Conservation (phyloP, 2,329 filamentous ascomycete genomes). For the Geosmithia flava region DNA sequence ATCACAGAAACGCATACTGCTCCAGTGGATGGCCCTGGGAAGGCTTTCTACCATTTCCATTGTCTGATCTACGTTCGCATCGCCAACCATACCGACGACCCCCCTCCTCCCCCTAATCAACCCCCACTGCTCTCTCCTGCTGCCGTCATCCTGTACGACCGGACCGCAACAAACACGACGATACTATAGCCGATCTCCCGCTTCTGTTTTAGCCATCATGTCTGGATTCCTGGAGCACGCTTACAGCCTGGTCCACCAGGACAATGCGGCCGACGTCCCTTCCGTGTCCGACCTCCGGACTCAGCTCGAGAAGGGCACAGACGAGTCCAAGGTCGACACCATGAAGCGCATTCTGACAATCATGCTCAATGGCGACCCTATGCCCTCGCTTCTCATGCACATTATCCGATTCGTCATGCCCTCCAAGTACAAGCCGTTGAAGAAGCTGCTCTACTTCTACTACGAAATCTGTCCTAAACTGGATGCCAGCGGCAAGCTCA, state of each 20-base stretch:
- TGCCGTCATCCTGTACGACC: conserved; percentile 11
- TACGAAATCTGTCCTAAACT: conserved; percentile 98
- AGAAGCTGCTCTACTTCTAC: conserved; percentile 98
- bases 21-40: conserved; percentile 16
- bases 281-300: conserved; percentile 82
- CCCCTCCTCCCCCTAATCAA: conserved; percentile 14
- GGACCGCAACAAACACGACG: not conserved
- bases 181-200: conserved; percentile 6
- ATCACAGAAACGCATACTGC: conserved; percentile 12
- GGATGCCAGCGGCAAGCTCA: conserved; percentile 83
- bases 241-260: conserved; percentile 94
- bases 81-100: conserved; percentile 8
- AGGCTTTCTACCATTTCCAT: conserved; percentile 6
- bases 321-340: conserved; percentile 86
- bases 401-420: conserved; percentile 99
- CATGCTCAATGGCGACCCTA: conserved; percentile 96
- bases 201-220: conserved; percentile 42
- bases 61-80: not conserved
- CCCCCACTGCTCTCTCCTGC: conserved; percentile 16
- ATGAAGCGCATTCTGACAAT: conserved; percentile 94
- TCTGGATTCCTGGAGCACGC: conserved; percentile 87
- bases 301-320: conserved; percentile 85
- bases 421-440: conserved; percentile 88
- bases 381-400: conserved; percentile 95
- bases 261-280: conserved; percentile 90